Evolutionary conservation across 345 rosid genomes (phyloP).

Genomic region (Lepidium africanum): DNA sequence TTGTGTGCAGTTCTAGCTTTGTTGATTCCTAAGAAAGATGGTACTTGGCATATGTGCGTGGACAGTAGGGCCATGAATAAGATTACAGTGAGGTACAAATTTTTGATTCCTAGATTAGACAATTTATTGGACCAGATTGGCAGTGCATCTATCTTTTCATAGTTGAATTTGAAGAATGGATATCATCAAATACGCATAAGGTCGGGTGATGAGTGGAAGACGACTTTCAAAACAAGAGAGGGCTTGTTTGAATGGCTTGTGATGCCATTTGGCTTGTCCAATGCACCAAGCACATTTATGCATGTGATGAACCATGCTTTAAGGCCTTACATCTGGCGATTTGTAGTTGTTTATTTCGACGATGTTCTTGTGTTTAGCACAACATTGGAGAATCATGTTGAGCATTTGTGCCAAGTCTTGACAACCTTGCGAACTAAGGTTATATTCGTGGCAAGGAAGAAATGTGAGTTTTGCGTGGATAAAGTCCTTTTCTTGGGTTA

Average conservation of each 20-base stretch:
- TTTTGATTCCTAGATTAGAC: neutral
- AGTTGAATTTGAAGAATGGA: neutral
- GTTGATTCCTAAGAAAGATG: neutral
- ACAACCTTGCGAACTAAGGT: neutral
- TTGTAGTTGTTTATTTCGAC: neutral
- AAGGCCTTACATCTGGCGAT: neutral
- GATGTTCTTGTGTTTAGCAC: neutral
- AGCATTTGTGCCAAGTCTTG: neutral
- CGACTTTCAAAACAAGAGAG: neutral
- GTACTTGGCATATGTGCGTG: neutral
- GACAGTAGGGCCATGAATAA: neutral
- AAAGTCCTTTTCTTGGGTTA: too few relatives aligned
- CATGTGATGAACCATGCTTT: neutral
- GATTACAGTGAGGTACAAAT: neutral
- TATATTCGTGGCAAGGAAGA: neutral
- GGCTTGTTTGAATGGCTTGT: neutral
- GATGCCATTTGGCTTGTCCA: neutral
- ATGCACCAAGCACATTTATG: neutral
- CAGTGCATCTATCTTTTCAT: neutral
- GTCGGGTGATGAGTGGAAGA: neutral
- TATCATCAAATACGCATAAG: neutral
- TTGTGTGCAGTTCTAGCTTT: neutral
- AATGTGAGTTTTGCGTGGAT: neutral
- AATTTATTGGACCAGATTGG: neutral
- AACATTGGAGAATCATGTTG: fast-evolving